Percentiles rank a stretch among this genome's conserved stretches.
Conservation (phyloP, 2,329 filamentous ascomycete genomes). For the Fusarium domesticum region DNA sequence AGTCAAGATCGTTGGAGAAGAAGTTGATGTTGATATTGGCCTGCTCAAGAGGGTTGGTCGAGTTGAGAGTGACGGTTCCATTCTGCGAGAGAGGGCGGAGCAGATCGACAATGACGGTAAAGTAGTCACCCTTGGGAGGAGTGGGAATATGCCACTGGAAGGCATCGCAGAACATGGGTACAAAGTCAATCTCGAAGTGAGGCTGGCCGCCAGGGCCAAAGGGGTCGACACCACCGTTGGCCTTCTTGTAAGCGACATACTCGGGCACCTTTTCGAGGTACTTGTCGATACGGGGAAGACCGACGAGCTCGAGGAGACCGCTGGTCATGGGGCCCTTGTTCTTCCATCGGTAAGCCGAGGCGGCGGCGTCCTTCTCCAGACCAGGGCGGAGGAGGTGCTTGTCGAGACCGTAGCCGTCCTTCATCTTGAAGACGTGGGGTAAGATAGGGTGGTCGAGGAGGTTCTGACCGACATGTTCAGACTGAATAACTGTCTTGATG, state of each 20-base stretch:
- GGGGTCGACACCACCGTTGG: slow-evolving; percentile 46
- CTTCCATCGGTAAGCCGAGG: slow-evolving; percentile 34
- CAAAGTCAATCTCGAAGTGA: slow-evolving; percentile 62
- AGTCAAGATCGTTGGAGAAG: slow-evolving; percentile 50
- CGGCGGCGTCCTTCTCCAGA: slow-evolving; percentile 12
- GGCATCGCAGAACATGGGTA: slow-evolving; percentile 53
- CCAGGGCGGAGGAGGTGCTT: slow-evolving; percentile 34
- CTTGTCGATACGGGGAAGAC: slow-evolving; percentile 55
- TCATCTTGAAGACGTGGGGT: slow-evolving; percentile 37
- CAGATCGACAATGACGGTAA: slow-evolving; percentile 54
- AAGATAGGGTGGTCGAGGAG: slow-evolving; percentile 61
- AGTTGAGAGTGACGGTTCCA: slow-evolving; percentile 56
- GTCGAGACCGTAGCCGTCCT: slow-evolving; percentile 34
- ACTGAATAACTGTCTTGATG: slow-evolving; percentile 54
- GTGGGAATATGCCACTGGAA: slow-evolving; percentile 48
- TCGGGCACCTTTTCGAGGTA: slow-evolving; percentile 46
- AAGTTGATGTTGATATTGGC: slow-evolving; percentile 60
- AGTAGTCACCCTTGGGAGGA: slow-evolving; percentile 44
- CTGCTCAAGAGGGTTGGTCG: slow-evolving; percentile 54
- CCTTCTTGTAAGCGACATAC: slow-evolving; percentile 43
- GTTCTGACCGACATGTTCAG: slow-evolving; percentile 62
- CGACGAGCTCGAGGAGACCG: slow-evolving; percentile 49
- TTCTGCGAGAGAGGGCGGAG: slow-evolving; percentile 39
- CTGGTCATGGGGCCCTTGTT: slow-evolving; percentile 40
- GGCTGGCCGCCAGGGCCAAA: slow-evolving; percentile 57